Conservation (phyloP, 2,329 filamentous ascomycete genomes). For the Microcyclosporella mali region DNA sequence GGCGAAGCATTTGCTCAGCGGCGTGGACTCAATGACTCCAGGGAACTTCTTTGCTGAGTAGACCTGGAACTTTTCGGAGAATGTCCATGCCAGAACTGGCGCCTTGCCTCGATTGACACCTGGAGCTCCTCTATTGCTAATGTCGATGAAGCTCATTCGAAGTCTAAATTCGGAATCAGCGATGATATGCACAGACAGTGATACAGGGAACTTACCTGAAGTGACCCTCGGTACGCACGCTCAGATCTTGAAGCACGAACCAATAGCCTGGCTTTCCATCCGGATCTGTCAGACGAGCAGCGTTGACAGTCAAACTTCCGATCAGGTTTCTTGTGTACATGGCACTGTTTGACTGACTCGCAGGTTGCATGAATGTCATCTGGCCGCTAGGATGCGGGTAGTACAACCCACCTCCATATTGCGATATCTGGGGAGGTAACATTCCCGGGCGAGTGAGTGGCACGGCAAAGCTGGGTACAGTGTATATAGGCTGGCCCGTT, state of each 20-base stretch:
- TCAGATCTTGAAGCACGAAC: constrained; percentile 95
- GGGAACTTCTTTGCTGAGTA: constrained; percentile 98
- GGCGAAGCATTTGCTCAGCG: constrained; percentile 87
- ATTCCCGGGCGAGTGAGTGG: constrained; percentile 12
- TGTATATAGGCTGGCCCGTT: constrained; percentile 17
- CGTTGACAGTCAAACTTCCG: constrained; percentile 82
- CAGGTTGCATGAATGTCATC: constrained; percentile 27
- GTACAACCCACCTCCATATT: constrained; percentile 13
- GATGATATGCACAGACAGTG: constrained; percentile 2
- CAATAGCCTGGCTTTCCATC: constrained; percentile 81
- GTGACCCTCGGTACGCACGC: constrained; percentile 82
- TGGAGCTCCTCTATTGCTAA: constrained; percentile 47
- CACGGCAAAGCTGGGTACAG: constrained; percentile 16
- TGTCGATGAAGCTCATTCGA: constrained; percentile 76
- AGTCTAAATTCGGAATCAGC: constrained; percentile 39
- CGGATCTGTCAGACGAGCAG: constrained; percentile 73
- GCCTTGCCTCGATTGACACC: constrained; percentile 68
- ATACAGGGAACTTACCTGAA: constrained; percentile 62
- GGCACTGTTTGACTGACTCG: constrained; percentile 52
- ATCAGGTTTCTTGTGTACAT: constrained; percentile 97
- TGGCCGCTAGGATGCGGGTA: constrained; percentile 14
- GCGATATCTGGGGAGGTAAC: not conserved
- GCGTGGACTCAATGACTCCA: constrained; percentile 89
- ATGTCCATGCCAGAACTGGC: constrained; percentile 76
- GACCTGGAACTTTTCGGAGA: constrained; percentile 85